Evolutionary conservation across 495 filamentous ascomycete species (phyloP).

Genomic region (Niebla homalea): DNA sequence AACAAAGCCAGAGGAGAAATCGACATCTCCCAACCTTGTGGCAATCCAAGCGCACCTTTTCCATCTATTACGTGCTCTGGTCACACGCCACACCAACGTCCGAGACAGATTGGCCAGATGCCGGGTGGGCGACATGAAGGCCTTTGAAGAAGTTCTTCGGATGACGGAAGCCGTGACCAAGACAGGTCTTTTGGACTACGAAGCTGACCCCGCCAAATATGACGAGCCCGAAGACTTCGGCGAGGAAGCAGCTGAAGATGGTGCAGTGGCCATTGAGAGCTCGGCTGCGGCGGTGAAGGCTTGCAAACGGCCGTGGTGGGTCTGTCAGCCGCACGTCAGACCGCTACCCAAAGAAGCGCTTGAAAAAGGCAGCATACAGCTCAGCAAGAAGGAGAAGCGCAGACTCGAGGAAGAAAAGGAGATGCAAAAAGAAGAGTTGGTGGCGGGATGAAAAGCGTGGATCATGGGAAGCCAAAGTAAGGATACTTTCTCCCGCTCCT

Average conservation of each 20-base stretch:
- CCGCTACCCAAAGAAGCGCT: conserved; percentile 82
- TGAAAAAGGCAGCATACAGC: conserved; percentile 59
- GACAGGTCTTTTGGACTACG: conserved; percentile 62
- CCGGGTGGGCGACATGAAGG: conserved; percentile 48
- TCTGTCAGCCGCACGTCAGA: conserved; percentile 81
- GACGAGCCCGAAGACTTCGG: conserved; percentile 25
- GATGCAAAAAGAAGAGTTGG: conserved; percentile 9
- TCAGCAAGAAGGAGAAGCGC: conserved; percentile 43
- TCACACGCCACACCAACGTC: conserved; percentile 63
- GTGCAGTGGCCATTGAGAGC: conserved; percentile 28
- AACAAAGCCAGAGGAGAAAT: conserved; percentile 29
- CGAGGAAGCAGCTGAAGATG: conserved; percentile 20
- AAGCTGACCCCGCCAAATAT: conserved; percentile 42
- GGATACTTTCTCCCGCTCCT: conserved; percentile 4
- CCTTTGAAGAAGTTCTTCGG: conserved; percentile 56
- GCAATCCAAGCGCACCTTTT: conserved; percentile 88
- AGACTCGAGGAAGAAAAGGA: conserved; percentile 24
- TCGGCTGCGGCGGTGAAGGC: conserved; percentile 54
- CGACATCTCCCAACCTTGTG: conserved; percentile 56
- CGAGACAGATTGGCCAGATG: conserved; percentile 64
- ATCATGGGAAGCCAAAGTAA: conserved; percentile 26
- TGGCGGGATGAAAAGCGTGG: conserved; percentile 10
- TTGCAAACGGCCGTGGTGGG: conserved; percentile 76
- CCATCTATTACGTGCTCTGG: conserved; percentile 71
- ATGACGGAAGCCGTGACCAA: conserved; percentile 59